Evolutionary conservation across 345 rosid genomes (phyloP).

Genomic region (Ceriops zippeliana): DNA sequence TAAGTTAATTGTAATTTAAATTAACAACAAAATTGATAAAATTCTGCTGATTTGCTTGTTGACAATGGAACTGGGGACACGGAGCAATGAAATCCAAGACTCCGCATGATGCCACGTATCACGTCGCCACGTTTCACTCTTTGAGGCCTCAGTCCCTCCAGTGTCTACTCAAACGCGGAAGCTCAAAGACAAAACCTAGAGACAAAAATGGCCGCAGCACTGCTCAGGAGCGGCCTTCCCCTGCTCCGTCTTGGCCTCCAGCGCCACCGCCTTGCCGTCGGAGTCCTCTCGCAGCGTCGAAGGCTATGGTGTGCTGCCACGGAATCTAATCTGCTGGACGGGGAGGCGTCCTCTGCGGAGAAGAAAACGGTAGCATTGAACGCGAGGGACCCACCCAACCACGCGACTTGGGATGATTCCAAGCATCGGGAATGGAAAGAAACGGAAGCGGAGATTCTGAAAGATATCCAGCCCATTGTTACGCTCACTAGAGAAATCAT

Average conservation of each 20-base stretch:
- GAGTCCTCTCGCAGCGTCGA: slow-evolving; percentile 31
- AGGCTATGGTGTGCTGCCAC: slow-evolving; percentile 27
- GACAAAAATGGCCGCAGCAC: slow-evolving; percentile 43
- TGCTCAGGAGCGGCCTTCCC: slow-evolving; percentile 34
- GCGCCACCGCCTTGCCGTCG: slow-evolving; percentile 21
- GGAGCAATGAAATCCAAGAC: too few species aligned
- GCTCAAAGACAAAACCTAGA: fast-evolving
- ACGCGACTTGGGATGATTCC: slow-evolving; percentile 52
- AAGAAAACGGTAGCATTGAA: slow-evolving; percentile 26
- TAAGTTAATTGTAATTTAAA: too few species aligned
- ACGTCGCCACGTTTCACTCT: too few species aligned
- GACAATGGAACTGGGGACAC: too few species aligned
- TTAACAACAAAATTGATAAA: too few species aligned
- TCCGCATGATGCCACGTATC: too few species aligned
- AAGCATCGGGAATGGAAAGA: slow-evolving; percentile 79
- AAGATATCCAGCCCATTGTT: slow-evolving; percentile 52
- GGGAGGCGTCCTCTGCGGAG: slow-evolving; percentile 33
- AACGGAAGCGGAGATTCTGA: slow-evolving; percentile 62
- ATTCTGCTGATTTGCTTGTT: too few species aligned
- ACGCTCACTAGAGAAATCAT: slow-evolving; percentile 64
- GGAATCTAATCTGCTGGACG: slow-evolving; percentile 38
- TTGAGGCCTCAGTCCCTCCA: too few species aligned
- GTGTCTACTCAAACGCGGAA: too few species aligned
- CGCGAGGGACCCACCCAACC: slow-evolving; percentile 31
- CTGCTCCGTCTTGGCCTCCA: slow-evolving; percentile 40